phyloP scores from a whole-genome alignment of 2,329 filamentous ascomycete species.

The Curvularia lunata region DNA sequence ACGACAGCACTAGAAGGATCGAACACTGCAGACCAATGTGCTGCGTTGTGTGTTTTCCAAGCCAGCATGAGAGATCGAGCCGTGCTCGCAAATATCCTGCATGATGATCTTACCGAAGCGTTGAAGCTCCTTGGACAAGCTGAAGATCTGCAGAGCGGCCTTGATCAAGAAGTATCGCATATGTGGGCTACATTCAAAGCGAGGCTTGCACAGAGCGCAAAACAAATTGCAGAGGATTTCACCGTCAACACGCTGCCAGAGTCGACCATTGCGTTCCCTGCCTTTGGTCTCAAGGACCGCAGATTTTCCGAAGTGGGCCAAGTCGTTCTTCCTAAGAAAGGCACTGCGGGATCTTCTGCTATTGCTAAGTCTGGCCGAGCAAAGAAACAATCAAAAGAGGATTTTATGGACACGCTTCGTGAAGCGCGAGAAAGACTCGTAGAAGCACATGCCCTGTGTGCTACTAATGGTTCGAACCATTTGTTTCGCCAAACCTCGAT shows the following conservation, averaged over 20 bases:
- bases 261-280: slow-evolving; percentile 87
- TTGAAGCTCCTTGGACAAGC: slow-evolving; percentile 35
- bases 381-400: slow-evolving; percentile 33
- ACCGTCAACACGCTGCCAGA: slow-evolving; percentile 91
- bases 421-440: slow-evolving; percentile 71
- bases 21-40: slow-evolving; percentile 45
- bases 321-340: slow-evolving; percentile 21
- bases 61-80: slow-evolving; percentile 59
- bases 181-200: slow-evolving; percentile 69
- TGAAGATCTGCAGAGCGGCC: slow-evolving; percentile 35
- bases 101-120: slow-evolving; percentile 41
- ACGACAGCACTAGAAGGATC: slow-evolving; percentile 9
- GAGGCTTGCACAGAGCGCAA: slow-evolving; percentile 70
- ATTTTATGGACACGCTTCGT: slow-evolving; percentile 66
- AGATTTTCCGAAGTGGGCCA: slow-evolving; percentile 35
- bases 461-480: slow-evolving; percentile 60
- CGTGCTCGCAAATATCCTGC: slow-evolving; percentile 51
- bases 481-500: slow-evolving; percentile 61
- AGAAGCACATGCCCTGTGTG: slow-evolving; percentile 64
- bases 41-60: slow-evolving; percentile 52
- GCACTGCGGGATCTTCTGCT: slow-evolving; percentile 13
- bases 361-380: slow-evolving; percentile 25
- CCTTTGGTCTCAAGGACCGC: slow-evolving; percentile 55
- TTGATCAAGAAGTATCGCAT: slow-evolving; percentile 58
- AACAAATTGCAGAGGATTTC: slow-evolving; percentile 77